phyloP scores from a whole-genome alignment of 768 basidiomycete species.

The Clavulina sp. region DNA sequence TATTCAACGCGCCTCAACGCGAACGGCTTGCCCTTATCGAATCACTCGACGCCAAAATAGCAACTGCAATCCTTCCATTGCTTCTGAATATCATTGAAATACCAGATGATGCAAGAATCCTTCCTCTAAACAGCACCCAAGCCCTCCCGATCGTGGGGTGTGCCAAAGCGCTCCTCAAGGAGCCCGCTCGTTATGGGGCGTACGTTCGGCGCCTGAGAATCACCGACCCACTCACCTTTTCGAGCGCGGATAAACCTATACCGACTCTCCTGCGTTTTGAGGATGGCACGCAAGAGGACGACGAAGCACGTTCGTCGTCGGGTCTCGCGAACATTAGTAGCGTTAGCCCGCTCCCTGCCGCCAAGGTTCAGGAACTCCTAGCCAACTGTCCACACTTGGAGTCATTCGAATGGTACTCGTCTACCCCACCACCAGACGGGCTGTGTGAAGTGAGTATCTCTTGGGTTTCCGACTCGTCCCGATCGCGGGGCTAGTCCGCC shows the following conservation, averaged over 20 bases:
- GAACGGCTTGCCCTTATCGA: too few relatives aligned
- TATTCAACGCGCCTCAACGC: too few relatives aligned
- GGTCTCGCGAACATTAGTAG: neutral
- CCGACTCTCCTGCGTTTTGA: neutral
- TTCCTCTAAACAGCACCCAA: neutral
- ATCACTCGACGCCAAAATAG: too few relatives aligned
- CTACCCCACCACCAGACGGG: slow-evolving; percentile 23
- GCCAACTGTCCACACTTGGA: slow-evolving; percentile 15
- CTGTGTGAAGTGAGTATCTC: slow-evolving; percentile 21
- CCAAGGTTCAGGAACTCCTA: slow-evolving; percentile 10
- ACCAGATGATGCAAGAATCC: neutral
- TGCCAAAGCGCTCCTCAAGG: slow-evolving; percentile 15
- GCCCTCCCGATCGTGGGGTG: neutral
- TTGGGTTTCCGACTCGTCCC: too few relatives aligned
- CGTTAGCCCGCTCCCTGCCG: slow-evolving; percentile 10
- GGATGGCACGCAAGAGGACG: slow-evolving; percentile 3
- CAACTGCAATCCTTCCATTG: neutral
- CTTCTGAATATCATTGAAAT: neutral
- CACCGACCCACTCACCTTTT: slow-evolving; percentile 10
- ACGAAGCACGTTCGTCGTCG: too few relatives aligned
- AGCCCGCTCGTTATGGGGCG: slow-evolving; percentile 19
- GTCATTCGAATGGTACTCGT: slow-evolving; percentile 19
- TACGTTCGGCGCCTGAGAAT: slow-evolving; percentile 19
- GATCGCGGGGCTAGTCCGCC: too few relatives aligned
- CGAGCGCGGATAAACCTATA: neutral